Conservation (phyloP, 2,329 filamentous ascomycete genomes). For the Aspergillus sp. region DNA sequence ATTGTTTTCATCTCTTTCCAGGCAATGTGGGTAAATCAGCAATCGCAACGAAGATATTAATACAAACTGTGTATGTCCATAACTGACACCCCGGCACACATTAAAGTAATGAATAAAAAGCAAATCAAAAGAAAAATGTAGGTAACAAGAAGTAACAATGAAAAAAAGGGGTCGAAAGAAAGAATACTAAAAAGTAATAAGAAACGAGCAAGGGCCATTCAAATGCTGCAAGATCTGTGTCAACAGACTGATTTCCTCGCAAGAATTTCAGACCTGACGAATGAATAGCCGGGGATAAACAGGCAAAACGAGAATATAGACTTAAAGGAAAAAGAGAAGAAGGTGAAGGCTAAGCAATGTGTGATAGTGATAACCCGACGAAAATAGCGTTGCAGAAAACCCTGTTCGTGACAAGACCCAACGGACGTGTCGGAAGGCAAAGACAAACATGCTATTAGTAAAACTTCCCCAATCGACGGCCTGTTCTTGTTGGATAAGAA, state of each 20-base stretch:
- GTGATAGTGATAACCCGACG: not conserved
- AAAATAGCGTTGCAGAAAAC: not conserved
- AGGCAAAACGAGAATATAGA: not conserved
- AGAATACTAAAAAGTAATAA: slow-evolving; percentile 2
- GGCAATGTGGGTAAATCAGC: not conserved
- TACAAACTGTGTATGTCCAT: slow-evolving; percentile 1
- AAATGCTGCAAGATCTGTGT: slow-evolving; percentile 3
- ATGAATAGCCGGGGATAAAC: not conserved
- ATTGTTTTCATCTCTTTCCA: not conserved
- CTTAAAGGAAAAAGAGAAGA: slow-evolving; percentile 1
- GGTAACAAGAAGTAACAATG: slow-evolving; percentile 5
- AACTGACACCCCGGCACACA: slow-evolving; percentile 7
- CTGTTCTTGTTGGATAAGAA: not conserved
- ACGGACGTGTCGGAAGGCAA: too few species aligned
- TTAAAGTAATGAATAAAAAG: slow-evolving; percentile 9
- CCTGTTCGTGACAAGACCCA: not conserved
- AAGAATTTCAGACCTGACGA: not conserved
- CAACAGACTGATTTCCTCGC: slow-evolving; percentile 7
- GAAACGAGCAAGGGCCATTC: slow-evolving; percentile 5
- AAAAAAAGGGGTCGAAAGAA: not conserved
- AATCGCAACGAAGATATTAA: not conserved
- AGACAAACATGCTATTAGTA: too few species aligned
- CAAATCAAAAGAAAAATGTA: slow-evolving; percentile 4
- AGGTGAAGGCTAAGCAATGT: not conserved
- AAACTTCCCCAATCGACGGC: not conserved